Conservation (phyloP, 352 stramenopile species). For the Globisporangium paddicum region DNA sequence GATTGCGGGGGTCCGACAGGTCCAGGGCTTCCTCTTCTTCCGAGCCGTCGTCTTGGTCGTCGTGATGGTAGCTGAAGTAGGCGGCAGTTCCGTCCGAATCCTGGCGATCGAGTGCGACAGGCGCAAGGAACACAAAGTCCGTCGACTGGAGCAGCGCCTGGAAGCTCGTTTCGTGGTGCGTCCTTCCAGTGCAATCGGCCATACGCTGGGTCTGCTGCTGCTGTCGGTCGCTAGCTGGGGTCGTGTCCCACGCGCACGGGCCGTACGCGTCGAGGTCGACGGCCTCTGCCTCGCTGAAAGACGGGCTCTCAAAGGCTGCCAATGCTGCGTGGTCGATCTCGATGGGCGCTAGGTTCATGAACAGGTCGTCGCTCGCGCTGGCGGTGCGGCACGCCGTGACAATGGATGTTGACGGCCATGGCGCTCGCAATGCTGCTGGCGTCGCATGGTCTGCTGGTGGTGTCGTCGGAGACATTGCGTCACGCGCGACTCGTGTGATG, state of each 20-base stretch:
- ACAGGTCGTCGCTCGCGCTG: neutral
- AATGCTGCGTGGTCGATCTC: conserved; percentile 15
- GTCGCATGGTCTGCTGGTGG: neutral
- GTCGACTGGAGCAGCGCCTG: neutral
- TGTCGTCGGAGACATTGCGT: neutral
- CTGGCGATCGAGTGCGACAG: no score
- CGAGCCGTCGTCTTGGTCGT: neutral
- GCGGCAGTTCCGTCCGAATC: no score
- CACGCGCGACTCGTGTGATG: neutral
- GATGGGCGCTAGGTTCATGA: neutral
- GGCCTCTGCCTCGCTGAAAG: conserved; percentile 14
- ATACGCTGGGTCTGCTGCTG: no score
- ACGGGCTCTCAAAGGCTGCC: conserved; percentile 15
- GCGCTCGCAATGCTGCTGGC: neutral
- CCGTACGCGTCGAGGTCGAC: conserved; percentile 11
- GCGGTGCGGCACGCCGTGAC: neutral
- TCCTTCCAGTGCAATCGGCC: no score
- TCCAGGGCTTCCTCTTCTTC: conserved; percentile 4
- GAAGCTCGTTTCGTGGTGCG: conserved; percentile 8
- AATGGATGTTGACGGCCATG: neutral
- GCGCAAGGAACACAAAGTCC: neutral
- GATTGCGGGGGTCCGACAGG: conserved; percentile 12
- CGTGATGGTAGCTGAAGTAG: neutral
- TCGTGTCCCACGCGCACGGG: neutral
- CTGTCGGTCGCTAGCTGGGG: neutral